Conservation (phyloP, 495 filamentous ascomycete genomes). For the Cercophora newfieldiana region DNA sequence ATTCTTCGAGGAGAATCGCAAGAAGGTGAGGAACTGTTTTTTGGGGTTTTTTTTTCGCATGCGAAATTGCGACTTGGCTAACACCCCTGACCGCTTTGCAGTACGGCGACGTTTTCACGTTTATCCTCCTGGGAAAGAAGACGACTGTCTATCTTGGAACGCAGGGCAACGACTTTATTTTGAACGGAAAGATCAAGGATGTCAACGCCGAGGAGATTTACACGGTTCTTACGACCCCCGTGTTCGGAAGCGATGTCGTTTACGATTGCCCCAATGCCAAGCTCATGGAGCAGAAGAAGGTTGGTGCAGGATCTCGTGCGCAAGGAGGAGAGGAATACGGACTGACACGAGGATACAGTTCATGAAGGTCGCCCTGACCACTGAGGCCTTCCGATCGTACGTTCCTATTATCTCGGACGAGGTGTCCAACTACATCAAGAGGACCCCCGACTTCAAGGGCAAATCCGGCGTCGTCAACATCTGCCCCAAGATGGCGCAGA, state of each 20-base stretch:
- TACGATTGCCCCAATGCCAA: constrained; percentile 88
- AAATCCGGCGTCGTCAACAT: constrained; percentile 65
- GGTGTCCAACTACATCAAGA: constrained; percentile 67
- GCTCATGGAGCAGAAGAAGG: constrained; percentile 49
- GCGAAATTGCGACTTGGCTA: not conserved
- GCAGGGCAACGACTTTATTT: constrained; percentile 83
- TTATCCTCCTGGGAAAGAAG: constrained; percentile 74
- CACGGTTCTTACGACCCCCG: constrained; percentile 75
- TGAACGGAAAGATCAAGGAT: constrained; percentile 81
- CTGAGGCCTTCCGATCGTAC: constrained; percentile 72
- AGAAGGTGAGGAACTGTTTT: constrained; percentile 56
- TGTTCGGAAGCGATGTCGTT: constrained; percentile 83
- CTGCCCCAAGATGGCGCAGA: constrained; percentile 70
- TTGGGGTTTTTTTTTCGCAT: not conserved
- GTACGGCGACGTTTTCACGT: constrained; percentile 63
- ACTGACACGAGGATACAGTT: constrained; percentile 52
- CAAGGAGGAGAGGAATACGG: not conserved
- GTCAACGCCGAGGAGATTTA: constrained; percentile 84
- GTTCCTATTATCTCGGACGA: constrained; percentile 78
- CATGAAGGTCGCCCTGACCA: constrained; percentile 81
- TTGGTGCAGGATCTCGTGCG: constrained; percentile 8
- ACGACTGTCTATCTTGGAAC: constrained; percentile 74
- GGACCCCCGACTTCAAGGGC: constrained; percentile 65
- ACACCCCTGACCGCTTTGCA: constrained; percentile 1
- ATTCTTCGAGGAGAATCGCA: constrained; percentile 69